Evolutionary conservation across 768 basidiomycete genomes (phyloP), one percentile per base, ranked within the genome.

Genomic region (Macrolepiota fuliginosa): DNA sequence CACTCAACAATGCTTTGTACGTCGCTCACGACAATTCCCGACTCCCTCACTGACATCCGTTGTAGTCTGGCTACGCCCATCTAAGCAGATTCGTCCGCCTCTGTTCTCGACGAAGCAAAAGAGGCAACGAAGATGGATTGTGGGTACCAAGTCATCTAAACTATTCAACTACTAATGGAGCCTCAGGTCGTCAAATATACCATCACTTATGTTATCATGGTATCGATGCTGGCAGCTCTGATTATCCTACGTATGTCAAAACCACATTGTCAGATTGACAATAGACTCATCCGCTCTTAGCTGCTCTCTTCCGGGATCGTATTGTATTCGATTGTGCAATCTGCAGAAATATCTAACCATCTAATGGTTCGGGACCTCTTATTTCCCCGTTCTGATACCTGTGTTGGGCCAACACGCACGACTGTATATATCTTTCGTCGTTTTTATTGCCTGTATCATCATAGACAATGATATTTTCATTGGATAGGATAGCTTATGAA

Each of bases 31-130:
- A 45, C 63, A 63, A 58, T 40, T 17, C 17, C 37, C 51, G 45
- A 10, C 46, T 7, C 17, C 51, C n/a, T 61, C 39, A 12, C 35
- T 56, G 47, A 61, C 45, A 46, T 29, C 29, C 50, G 15, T 32
- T 56, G 40, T 60, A 94, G 91, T 98, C 81, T 98, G 97, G 96
- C 82, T 98, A 52, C 90, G 92, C 47, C 94, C 94, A 2, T 94
- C 92, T 51, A 94, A 94, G 77, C 94, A 96, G 74, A 96, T 96
- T 63, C 90, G 94, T 39, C 81, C 95, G 22, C 94, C 95, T 11
- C 80, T 98, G 61, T 98, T 94, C 82, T 94, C 92, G 12, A 92
- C 91, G 58, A 95, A 96, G 77, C 94, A 96, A 77, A 92, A 94
- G 78, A 82, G 91, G 66, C 92, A 94, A 71, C 83, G 96, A 60